A percentile compares a stretch with the other conserved stretches of the same genome.
These are phyloP conservation scores for Citropsis articulata DNA, from an alignment of 345 rosid genomes.

Conservation along the genomic window DNA sequence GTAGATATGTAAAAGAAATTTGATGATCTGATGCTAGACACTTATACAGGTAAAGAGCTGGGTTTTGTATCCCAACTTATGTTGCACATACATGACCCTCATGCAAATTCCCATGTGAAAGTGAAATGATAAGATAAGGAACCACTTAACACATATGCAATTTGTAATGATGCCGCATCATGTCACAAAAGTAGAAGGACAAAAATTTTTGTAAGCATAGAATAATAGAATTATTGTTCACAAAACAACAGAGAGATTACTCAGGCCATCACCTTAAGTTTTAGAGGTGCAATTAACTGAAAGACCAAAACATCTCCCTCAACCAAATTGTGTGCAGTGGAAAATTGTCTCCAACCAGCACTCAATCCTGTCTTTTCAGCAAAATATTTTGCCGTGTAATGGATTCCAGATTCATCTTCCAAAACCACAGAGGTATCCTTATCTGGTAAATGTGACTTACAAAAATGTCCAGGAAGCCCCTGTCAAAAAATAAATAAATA, in stretches of 20 bases:
- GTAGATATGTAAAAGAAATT: neutral
- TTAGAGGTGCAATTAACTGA: slow-evolving; percentile 56
- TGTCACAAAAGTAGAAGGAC: neutral
- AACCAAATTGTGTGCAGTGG: slow-evolving; percentile 56
- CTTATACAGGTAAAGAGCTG: neutral
- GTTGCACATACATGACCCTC: too few relatives aligned
- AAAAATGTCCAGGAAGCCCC: slow-evolving; percentile 85
- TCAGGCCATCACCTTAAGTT: slow-evolving; percentile 56
- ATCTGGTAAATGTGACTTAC: slow-evolving; percentile 50
- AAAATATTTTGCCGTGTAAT: slow-evolving; percentile 49
- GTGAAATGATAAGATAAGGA: neutral
- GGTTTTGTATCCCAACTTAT: too few relatives aligned
- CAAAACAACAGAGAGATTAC: slow-evolving; percentile 3
- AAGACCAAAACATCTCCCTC: slow-evolving; percentile 85
- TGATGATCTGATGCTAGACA: neutral
- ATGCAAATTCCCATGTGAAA: neutral
- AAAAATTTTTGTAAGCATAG: neutral
- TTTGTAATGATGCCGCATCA: neutral
- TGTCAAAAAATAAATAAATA: slow-evolving; percentile 18
- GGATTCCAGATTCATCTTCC: slow-evolving; percentile 59
- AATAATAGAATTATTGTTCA: neutral
- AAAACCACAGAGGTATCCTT: slow-evolving; percentile 47
- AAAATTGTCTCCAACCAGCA: slow-evolving; percentile 92
- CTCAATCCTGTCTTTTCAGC: slow-evolving; percentile 76
- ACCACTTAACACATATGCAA: neutral